Percentiles rank a stretch among this genome's conserved stretches.
Evolutionary conservation across 2,329 filamentous ascomycete species (phyloP).

Genomic region (Cladosporium sp.): DNA sequence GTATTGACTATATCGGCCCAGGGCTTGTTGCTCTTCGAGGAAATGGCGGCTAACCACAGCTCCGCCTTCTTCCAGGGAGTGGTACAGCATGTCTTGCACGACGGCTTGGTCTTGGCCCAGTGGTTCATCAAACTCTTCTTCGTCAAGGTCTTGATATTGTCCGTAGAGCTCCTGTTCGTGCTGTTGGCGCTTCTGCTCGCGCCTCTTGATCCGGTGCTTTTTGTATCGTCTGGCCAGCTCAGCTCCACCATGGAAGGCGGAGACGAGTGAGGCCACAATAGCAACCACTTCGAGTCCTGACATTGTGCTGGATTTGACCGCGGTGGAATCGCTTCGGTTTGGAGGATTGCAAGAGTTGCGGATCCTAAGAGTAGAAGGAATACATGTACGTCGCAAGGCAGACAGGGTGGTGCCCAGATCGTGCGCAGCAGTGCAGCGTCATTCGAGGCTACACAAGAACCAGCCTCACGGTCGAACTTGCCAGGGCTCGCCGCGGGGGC

Average conservation of each 20-base stretch:
- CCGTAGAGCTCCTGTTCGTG: constrained; percentile 18
- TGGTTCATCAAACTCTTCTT: constrained; percentile 20
- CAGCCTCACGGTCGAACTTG: background rate
- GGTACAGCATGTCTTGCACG: constrained; percentile 41
- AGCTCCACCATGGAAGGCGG: constrained; percentile 44
- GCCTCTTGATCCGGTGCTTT: constrained; percentile 29
- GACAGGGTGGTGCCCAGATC: background rate
- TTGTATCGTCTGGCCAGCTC: constrained; percentile 40
- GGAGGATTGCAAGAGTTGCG: background rate
- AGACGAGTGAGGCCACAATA: constrained; percentile 45
- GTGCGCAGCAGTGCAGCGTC: background rate
- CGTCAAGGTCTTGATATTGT: constrained; percentile 15
- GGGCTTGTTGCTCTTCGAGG: constrained; percentile 37
- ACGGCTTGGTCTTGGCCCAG: constrained; percentile 23
- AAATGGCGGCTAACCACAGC: constrained; percentile 42
- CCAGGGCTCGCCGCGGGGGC: background rate
- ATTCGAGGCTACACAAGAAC: background rate
- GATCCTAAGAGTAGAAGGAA: background rate
- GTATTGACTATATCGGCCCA: constrained; percentile 38
- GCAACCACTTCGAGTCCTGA: constrained; percentile 37
- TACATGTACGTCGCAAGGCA: background rate
- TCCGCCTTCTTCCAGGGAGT: constrained; percentile 40
- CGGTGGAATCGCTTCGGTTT: background rate
- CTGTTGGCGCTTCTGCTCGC: background rate
- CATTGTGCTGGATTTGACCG: constrained; percentile 20